Percentiles rank a stretch among this genome's conserved stretches.
phyloP scores from a whole-genome alignment of 371 early-diverging fungal species.

The Thermomucor indicae-seudaticae region DNA sequence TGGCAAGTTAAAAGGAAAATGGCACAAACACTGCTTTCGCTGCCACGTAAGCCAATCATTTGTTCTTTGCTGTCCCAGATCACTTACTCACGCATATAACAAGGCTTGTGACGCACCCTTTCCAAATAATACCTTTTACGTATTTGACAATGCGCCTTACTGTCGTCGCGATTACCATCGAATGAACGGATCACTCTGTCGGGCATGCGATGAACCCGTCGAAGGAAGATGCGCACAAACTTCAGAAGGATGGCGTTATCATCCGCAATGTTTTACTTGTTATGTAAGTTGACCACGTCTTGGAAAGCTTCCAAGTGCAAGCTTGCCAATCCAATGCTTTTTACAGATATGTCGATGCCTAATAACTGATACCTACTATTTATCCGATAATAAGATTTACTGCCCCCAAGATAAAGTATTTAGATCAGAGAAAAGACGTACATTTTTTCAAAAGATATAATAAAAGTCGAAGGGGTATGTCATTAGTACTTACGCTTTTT shows the following conservation, averaged over 20 bases:
- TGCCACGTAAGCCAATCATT: constrained; percentile 31
- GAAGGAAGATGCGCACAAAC: constrained; percentile 85
- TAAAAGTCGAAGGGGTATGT: neutral
- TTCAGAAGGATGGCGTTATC: constrained; percentile 58
- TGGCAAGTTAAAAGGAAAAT: constrained; percentile 65
- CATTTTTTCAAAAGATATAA: constrained; percentile 21
- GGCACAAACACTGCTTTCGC: constrained; percentile 51
- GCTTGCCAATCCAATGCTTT: constrained; percentile 24
- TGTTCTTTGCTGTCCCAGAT: too few relatives aligned
- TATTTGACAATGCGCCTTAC: constrained; percentile 76
- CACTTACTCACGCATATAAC: neutral
- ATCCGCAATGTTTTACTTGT: constrained; percentile 45
- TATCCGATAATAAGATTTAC: constrained; percentile 66
- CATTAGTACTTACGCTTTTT: neutral
- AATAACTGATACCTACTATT: constrained; percentile 77
- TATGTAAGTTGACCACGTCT: constrained; percentile 16
- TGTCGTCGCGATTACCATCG: constrained; percentile 82
- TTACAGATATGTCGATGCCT: constrained; percentile 59
- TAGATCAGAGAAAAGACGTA: constrained; percentile 68
- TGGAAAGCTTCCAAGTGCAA: constrained; percentile 41
- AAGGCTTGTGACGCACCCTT: constrained; percentile 70
- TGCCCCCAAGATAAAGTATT: constrained; percentile 65
- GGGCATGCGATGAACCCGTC: constrained; percentile 71
- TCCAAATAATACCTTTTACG: constrained; percentile 86
- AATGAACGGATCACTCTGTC: constrained; percentile 77